Conservation (phyloP, 2,329 filamentous ascomycete species). For the Zymoseptoria crescenta region DNA sequence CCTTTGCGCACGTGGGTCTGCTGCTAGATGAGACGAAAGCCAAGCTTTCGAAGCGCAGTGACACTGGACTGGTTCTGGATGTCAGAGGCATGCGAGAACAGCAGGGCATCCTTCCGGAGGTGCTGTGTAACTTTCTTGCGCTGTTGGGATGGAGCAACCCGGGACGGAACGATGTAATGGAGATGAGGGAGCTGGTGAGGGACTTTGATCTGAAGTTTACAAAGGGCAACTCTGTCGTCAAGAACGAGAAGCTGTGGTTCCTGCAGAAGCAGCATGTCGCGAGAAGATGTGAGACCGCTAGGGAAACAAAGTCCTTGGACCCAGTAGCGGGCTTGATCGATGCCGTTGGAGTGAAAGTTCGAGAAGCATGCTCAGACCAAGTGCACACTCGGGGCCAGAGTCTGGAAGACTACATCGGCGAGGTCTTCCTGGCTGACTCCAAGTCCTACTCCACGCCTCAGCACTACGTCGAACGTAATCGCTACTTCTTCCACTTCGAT, state of each 20-base stretch:
- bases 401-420: constrained; percentile 39
- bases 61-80: constrained; percentile 45
- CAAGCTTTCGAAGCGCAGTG: constrained; percentile 66
- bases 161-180: constrained; percentile 61
- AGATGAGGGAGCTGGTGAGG: constrained; percentile 60
- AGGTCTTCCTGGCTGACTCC: constrained; percentile 47
- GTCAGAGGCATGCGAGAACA: constrained; percentile 49
- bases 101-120: constrained; percentile 54
- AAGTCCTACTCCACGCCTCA: constrained; percentile 50
- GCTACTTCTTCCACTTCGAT: constrained; percentile 47
- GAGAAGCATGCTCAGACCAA: not conserved
- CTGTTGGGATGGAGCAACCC: constrained; percentile 76
- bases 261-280: constrained; percentile 66
- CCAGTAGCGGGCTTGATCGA: constrained; percentile 32
- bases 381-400: constrained; percentile 3
- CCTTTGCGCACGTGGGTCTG: constrained; percentile 44
- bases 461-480: constrained; percentile 50
- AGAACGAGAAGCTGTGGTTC: constrained; percentile 69
- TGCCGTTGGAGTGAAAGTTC: constrained; percentile 2
- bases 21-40: constrained; percentile 41
- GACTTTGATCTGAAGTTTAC: constrained; percentile 84
- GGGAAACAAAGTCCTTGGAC: constrained; percentile 29
- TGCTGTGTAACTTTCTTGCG: constrained; percentile 72
- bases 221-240: constrained; percentile 78
- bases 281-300: constrained; percentile 39